These are phyloP conservation scores for Didymella keratinophila DNA, from an alignment of 2,329 filamentous ascomycete species.

Conservation along the genomic window DNA sequence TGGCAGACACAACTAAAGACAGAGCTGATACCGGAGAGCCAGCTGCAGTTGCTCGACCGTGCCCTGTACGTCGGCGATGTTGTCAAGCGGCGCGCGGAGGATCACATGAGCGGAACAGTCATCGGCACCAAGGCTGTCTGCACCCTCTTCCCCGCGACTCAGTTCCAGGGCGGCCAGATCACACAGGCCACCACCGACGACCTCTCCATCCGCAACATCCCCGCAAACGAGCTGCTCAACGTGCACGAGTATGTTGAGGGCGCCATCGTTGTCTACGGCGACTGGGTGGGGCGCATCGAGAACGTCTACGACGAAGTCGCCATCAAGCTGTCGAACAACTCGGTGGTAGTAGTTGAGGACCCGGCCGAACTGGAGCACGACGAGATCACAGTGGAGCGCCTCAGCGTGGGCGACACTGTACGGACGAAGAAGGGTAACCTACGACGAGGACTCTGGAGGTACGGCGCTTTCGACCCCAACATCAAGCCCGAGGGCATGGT, in stretches of 20 bases:
- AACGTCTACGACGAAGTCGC: slow-evolving; percentile 60
- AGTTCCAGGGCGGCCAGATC: slow-evolving; percentile 36
- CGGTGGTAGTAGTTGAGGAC: slow-evolving; percentile 61
- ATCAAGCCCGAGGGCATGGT: slow-evolving; percentile 61
- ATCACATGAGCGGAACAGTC: slow-evolving; percentile 63
- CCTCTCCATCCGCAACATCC: slow-evolving; percentile 51
- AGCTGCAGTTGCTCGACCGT: slow-evolving; percentile 63
- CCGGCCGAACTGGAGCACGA: slow-evolving; percentile 52
- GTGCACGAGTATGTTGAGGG: slow-evolving; percentile 58
- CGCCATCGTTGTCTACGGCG: slow-evolving; percentile 61
- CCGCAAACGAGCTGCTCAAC: slow-evolving; percentile 56
- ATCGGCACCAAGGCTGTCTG: slow-evolving; percentile 58
- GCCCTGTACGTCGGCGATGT: slow-evolving; percentile 62
- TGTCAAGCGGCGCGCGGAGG: slow-evolving; percentile 59
- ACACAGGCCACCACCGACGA: slow-evolving; percentile 39
- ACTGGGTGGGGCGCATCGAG: slow-evolving; percentile 65
- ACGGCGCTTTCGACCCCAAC: slow-evolving; percentile 61
- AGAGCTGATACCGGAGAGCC: slow-evolving; percentile 52
- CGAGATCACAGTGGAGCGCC: slow-evolving; percentile 45
- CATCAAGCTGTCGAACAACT: slow-evolving; percentile 61
- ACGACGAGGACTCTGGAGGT: slow-evolving; percentile 61
- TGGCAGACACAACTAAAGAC: slow-evolving; percentile 55
- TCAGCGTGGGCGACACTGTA: slow-evolving; percentile 59
- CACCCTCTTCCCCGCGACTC: slow-evolving; percentile 51
- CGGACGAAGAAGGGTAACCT: slow-evolving; percentile 62